Conservation (phyloP, 1,284 basidiomycete species). For the Microbotryum violaceum region DNA sequence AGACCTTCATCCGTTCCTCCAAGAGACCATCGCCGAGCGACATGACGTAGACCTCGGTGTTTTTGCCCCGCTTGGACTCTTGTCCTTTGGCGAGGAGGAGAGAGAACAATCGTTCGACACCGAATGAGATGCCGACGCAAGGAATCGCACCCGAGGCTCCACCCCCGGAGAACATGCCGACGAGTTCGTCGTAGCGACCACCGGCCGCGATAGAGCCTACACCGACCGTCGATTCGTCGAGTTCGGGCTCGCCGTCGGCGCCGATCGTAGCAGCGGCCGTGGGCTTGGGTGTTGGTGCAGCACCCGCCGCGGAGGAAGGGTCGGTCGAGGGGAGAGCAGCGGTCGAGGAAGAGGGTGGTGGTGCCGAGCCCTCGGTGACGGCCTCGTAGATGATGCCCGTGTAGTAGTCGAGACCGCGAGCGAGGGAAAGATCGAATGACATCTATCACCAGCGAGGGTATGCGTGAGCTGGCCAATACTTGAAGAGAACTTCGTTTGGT, state of each 20-base stretch:
- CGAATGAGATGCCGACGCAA: conserved; percentile 89
- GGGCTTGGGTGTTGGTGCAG: conserved; percentile 30
- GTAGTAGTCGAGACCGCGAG: conserved; percentile 95
- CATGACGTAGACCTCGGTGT: conserved; percentile 91
- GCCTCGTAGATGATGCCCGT: conserved; percentile 99
- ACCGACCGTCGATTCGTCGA: conserved; percentile 87
- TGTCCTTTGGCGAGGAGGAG: conserved; percentile 75
- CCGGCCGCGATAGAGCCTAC: conserved; percentile 97
- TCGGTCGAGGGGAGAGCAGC: conserved; percentile 41
- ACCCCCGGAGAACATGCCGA: conserved; percentile 81
- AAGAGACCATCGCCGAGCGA: conserved; percentile 84
- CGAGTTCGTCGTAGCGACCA: conserved; percentile 94
- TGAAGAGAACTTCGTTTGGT: background rate
- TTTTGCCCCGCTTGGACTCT: conserved; percentile 64
- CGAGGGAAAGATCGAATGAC: conserved; percentile 92
- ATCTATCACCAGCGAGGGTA: conserved; percentile 49
- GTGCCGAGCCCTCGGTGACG: conserved; percentile 78
- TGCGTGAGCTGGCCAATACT: background rate
- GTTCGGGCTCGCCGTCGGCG: conserved; percentile 64
- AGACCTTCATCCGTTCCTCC: conserved; percentile 75
- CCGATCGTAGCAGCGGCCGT: conserved; percentile 47
- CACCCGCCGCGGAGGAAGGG: conserved; percentile 33
- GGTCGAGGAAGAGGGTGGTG: conserved; percentile 60
- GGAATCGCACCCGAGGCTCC: conserved; percentile 53
- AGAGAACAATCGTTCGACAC: conserved; percentile 92